A percentile compares a stretch with the other conserved stretches of the same genome.
Conservation (phyloP, 1,284 basidiomycete genomes). For the Malassezia restricta region DNA sequence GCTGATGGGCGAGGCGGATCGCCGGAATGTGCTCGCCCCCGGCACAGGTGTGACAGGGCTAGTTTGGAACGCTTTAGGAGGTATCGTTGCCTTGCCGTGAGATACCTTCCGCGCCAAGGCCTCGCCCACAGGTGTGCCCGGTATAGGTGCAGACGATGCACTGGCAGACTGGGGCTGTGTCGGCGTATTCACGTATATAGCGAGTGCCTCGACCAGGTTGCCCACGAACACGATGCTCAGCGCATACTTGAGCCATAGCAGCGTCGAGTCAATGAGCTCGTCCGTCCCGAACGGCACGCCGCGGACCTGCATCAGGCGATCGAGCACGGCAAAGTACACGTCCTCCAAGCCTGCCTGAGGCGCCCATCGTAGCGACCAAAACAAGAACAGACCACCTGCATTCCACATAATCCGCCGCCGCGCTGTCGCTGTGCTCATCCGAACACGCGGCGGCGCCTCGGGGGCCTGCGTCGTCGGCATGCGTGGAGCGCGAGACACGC, state of each 20-base stretch:
- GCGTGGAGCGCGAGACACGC: too few species aligned
- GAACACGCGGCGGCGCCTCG: not conserved
- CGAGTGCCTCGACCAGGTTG: constrained; percentile 8
- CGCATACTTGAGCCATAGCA: constrained; percentile 10
- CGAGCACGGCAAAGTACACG: constrained; percentile 6
- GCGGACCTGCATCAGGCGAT: not conserved
- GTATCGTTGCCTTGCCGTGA: not conserved
- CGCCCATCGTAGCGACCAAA: not conserved
- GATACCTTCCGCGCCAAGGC: constrained; percentile 13
- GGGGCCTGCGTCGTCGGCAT: too few species aligned
- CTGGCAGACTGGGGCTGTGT: not conserved
- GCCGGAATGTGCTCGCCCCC: not conserved
- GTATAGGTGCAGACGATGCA: not conserved
- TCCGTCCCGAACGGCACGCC: constrained; percentile 3
- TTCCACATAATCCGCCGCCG: constrained; percentile 15
- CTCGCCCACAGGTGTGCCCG: constrained; percentile 3
- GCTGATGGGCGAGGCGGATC: not conserved
- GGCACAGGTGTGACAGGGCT: constrained; percentile 9
- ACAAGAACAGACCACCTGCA: not conserved
- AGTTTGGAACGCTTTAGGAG: not conserved
- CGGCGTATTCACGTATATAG: not conserved
- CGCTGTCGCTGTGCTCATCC: constrained; percentile 11
- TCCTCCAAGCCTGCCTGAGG: not conserved
- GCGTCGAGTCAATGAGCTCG: constrained; percentile 9
- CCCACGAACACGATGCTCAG: constrained; percentile 8